phyloP scores from a whole-genome alignment of 768 basidiomycete species.

The Phaffia tasmanica region DNA sequence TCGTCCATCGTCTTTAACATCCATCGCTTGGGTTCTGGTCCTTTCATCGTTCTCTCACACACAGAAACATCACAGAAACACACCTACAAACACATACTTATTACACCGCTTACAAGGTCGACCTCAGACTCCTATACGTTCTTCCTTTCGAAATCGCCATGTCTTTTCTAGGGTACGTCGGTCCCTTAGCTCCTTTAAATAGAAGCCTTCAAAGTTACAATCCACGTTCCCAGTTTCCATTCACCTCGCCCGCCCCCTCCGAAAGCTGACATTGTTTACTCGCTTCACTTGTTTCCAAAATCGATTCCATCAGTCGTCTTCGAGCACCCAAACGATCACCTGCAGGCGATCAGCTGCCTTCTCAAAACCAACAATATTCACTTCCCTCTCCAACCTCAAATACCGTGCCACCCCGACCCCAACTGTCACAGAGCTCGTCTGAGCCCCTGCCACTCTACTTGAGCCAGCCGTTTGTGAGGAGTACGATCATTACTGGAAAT shows the following conservation, averaged over 20 bases:
- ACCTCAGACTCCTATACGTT: background rate
- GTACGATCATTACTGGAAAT: slow-evolving; percentile 91
- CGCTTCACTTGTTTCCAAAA: too few species aligned
- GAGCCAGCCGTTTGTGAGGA: slow-evolving; percentile 87
- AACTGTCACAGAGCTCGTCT: slow-evolving; percentile 5
- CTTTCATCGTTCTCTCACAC: too few species aligned
- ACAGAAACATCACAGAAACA: too few species aligned
- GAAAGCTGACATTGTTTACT: background rate
- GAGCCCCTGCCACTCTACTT: slow-evolving; percentile 52
- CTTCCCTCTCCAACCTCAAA: slow-evolving; percentile 14
- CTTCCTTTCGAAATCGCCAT: background rate
- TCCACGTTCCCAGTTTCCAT: too few species aligned
- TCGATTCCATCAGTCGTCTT: slow-evolving; percentile 32
- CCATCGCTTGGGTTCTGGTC: too few species aligned
- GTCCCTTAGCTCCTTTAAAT: background rate
- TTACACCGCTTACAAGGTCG: background rate
- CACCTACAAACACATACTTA: too few species aligned
- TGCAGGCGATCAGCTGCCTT: slow-evolving; percentile 17
- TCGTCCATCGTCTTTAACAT: too few species aligned
- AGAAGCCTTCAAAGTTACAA: too few species aligned
- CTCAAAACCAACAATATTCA: slow-evolving; percentile 27
- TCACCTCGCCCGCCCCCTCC: too few species aligned
- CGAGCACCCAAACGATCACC: slow-evolving; percentile 37
- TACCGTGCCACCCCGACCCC: background rate
- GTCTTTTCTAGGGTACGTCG: slow-evolving; percentile 21